phyloP scores from a whole-genome alignment of 306 rosid species.

The Bauhinia variegata region DNA sequence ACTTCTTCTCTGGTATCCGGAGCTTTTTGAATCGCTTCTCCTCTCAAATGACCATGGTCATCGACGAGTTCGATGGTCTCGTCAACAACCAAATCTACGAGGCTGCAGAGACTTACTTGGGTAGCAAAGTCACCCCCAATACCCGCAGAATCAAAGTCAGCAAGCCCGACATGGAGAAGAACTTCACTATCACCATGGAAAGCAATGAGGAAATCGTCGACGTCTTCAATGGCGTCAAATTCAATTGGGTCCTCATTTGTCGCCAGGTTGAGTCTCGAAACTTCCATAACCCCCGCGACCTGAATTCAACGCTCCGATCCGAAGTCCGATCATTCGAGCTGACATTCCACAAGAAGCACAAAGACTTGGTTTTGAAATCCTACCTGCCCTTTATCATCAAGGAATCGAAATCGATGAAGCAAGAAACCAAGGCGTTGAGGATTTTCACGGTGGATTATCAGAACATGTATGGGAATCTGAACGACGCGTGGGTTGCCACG shows the following conservation, averaged over 20 bases:
- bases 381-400: slow-evolving; percentile 59
- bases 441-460: slow-evolving; percentile 51
- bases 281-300: slow-evolving; percentile 38
- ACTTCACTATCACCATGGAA: slow-evolving; percentile 53
- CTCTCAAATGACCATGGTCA: slow-evolving; percentile 54
- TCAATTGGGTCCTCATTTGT: slow-evolving; percentile 56
- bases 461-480: slow-evolving; percentile 33
- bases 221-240: slow-evolving; percentile 49
- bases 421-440: slow-evolving; percentile 53
- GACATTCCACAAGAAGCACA: slow-evolving; percentile 64
- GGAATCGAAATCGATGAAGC: slow-evolving; percentile 49
- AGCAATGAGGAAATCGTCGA: slow-evolving; percentile 47
- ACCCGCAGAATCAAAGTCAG: slow-evolving; percentile 50
- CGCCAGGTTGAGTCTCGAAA: slow-evolving; percentile 18
- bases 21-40: slow-evolving; percentile 50
- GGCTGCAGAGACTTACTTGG: slow-evolving; percentile 63
- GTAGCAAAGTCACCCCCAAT: slow-evolving; percentile 53
- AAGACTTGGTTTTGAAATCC: slow-evolving; percentile 42
- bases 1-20: slow-evolving; percentile 33
- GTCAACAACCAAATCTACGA: slow-evolving; percentile 61
- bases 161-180: slow-evolving; percentile 48
- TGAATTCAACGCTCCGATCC: slow-evolving; percentile 46
- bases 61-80: slow-evolving; percentile 73
- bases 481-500: slow-evolving; percentile 52
- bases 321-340: slow-evolving; percentile 58